These are phyloP conservation scores for Hypoxylon sp. DNA, from an alignment of 2,329 filamentous ascomycete genomes.

Conservation along the genomic window DNA sequence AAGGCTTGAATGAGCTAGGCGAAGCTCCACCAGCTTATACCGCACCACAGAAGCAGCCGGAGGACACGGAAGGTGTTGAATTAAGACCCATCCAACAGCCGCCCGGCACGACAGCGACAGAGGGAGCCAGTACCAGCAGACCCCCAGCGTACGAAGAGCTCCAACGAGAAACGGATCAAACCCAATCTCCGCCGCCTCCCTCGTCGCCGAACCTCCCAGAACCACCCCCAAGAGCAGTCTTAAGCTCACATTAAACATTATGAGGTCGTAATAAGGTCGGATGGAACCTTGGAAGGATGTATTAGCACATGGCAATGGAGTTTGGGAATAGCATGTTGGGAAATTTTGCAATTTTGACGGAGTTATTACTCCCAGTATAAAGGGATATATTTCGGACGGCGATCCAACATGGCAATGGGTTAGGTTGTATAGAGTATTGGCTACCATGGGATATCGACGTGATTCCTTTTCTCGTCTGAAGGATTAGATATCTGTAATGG, in stretches of 20 bases:
- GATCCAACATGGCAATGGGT: constrained; percentile 11
- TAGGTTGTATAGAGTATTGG: constrained; percentile 32
- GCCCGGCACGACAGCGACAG: constrained; percentile 9
- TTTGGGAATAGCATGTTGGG: constrained; percentile 28
- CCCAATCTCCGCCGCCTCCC: constrained; percentile 17
- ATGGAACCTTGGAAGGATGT: background rate
- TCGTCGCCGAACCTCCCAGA: constrained; percentile 37
- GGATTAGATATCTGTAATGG: constrained; percentile 11
- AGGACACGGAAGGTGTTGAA: constrained; percentile 43
- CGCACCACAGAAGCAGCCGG: constrained; percentile 42
- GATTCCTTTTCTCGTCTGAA: background rate
- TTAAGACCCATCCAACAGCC: constrained; percentile 41
- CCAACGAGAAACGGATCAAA: constrained; percentile 16
- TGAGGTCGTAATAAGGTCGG: constrained; percentile 3
- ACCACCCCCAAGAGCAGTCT: constrained; percentile 45
- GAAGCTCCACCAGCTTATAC: constrained; percentile 55
- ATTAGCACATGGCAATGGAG: constrained; percentile 28
- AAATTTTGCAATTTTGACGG: constrained; percentile 13
- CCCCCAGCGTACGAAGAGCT: constrained; percentile 43
- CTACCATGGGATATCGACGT: constrained; percentile 17
- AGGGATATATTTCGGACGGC: constrained; percentile 21
- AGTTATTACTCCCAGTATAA: constrained; percentile 5
- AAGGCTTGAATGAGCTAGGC: constrained; percentile 55
- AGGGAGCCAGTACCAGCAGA: constrained; percentile 27
- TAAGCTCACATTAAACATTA: constrained; percentile 34